These are phyloP conservation scores for Saxophila tyrrhenica DNA, from an alignment of 495 filamentous ascomycete genomes.

Conservation along the genomic window DNA sequence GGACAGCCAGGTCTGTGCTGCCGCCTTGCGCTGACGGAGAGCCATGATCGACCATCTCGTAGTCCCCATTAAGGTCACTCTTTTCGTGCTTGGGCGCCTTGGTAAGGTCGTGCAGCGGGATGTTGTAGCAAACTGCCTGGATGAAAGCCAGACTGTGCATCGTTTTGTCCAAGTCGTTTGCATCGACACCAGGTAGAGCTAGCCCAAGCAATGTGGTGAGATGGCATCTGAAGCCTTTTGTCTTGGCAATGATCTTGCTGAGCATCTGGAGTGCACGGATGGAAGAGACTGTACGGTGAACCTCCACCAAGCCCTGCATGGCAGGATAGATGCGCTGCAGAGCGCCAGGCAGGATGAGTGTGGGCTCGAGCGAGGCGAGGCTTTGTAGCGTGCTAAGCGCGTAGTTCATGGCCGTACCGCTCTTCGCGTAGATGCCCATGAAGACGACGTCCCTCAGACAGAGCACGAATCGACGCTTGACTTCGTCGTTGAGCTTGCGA, in stretches of 20 bases:
- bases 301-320: slow-evolving; percentile 90
- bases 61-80: slow-evolving; percentile 20
- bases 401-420: slow-evolving; percentile 78
- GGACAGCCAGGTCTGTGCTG: slow-evolving; percentile 53
- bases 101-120: slow-evolving; percentile 79
- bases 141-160: slow-evolving; percentile 89
- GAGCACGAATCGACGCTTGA: slow-evolving; percentile 85
- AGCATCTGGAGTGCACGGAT: slow-evolving; percentile 82
- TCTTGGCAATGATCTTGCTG: slow-evolving; percentile 75
- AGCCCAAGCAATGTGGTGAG: slow-evolving; percentile 85
- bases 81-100: slow-evolving; percentile 27
- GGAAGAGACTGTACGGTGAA: slow-evolving; percentile 91
- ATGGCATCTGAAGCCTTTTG: slow-evolving; percentile 89
- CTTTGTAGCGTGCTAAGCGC: slow-evolving; percentile 81
- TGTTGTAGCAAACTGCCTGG: slow-evolving; percentile 86
- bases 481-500: slow-evolving; percentile 59
- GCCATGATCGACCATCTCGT: slow-evolving; percentile 46
- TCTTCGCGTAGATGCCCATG: slow-evolving; percentile 97
- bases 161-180: slow-evolving; percentile 95
- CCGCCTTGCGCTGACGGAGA: slow-evolving; percentile 34
- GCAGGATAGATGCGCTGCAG: slow-evolving; percentile 94
- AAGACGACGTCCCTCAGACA: slow-evolving; percentile 87
- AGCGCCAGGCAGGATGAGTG: slow-evolving; percentile 84
- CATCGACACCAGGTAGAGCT: slow-evolving; percentile 89
- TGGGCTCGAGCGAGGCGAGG: slow-evolving; percentile 80